These are phyloP conservation scores for Pseudocercospora crystallina DNA, from an alignment of 2,329 filamentous ascomycete species.

Conservation along the genomic window DNA sequence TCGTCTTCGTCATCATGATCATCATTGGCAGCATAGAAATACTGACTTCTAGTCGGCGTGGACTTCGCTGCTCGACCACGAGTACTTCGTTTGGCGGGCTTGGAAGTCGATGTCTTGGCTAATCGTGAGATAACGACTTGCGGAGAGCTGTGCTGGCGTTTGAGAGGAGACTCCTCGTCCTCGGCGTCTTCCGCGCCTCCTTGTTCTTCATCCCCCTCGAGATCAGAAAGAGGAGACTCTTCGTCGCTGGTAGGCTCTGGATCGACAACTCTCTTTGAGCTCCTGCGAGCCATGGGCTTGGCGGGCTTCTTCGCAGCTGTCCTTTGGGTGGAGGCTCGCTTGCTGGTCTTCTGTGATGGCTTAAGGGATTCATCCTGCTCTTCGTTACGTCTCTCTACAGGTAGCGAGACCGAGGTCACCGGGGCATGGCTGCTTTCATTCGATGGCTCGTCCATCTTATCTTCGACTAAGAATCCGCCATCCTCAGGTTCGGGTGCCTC, in stretches of 20 bases:
- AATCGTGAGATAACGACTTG: constrained; percentile 24
- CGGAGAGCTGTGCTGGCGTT: constrained; percentile 21
- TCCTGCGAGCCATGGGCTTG: constrained; percentile 3
- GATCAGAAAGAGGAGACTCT: constrained; percentile 7
- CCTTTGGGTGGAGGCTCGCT: background rate
- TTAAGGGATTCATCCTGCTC: too few species aligned
- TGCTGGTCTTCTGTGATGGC: background rate
- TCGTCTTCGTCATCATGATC: constrained; percentile 15
- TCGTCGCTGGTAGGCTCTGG: constrained; percentile 8
- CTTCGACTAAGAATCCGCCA: constrained; percentile 36
- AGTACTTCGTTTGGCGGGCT: background rate
- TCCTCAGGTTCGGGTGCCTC: constrained; percentile 36
- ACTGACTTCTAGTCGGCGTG: constrained; percentile 33
- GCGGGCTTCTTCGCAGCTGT: constrained; percentile 2
- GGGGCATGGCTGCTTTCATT: too few species aligned
- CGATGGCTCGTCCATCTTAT: background rate
- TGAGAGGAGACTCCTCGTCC: background rate
- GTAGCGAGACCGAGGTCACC: too few species aligned
- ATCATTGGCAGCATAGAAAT: constrained; percentile 20
- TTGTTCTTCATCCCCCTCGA: background rate
- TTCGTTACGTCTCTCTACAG: too few species aligned
- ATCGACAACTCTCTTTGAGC: background rate
- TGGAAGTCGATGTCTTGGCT: too few species aligned
- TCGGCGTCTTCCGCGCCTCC: background rate
- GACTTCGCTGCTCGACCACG: constrained; percentile 20